A percentile compares a stretch with the other conserved stretches of the same genome.
Evolutionary conservation across 1,284 basidiomycete genomes (phyloP).

Genomic region (Ceratobasidium sp.): DNA sequence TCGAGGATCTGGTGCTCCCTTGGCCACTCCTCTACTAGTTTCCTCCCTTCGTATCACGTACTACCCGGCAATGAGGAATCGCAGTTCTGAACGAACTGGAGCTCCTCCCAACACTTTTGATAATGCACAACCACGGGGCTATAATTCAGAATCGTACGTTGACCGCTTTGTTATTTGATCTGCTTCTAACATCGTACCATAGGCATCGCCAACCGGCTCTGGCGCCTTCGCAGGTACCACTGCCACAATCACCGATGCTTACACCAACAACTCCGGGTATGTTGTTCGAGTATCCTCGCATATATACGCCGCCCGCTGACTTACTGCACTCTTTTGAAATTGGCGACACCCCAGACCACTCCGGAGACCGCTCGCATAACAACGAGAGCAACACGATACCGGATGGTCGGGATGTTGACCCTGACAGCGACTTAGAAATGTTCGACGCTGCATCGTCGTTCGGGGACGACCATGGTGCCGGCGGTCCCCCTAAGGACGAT

Average conservation of each 20-base stretch:
- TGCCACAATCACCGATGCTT: background rate
- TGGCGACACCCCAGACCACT: background rate
- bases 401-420: background rate
- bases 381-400: background rate
- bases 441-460: background rate
- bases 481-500: constrained; percentile 64
- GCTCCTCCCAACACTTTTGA: background rate
- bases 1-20: too few species aligned
- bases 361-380: background rate
- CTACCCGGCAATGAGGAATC: too few species aligned
- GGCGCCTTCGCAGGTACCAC: background rate
- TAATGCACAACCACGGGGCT: background rate
- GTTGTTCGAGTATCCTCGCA: background rate
- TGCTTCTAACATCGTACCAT: background rate
- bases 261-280: background rate
- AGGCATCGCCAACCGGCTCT: too few species aligned
- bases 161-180: background rate
- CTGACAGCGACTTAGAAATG: constrained; percentile 4
- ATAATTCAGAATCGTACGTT: background rate
- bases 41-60: too few species aligned
- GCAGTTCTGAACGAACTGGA: too few species aligned
- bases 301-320: background rate
- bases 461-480: constrained; percentile 50
- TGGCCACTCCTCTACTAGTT: too few species aligned
- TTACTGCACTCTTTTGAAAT: background rate